Evolutionary conservation across 2,329 filamentous ascomycete species (phyloP).

Genomic region (Monosporascus sp.): DNA sequence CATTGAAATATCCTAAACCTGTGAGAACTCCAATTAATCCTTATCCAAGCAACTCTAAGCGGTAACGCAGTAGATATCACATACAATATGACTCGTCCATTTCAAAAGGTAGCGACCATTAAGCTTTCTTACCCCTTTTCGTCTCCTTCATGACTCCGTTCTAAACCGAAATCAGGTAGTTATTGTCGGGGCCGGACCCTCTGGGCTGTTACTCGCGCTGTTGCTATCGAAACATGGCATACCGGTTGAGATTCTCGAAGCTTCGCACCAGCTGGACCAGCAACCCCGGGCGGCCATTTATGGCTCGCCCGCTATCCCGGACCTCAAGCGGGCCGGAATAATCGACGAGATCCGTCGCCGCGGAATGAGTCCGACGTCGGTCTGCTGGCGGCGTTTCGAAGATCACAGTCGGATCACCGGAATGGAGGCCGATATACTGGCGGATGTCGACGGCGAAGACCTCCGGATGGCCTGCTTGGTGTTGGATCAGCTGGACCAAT

Average conservation of each 20-base stretch:
- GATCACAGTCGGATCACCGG: conserved; percentile 32
- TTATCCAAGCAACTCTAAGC: no score
- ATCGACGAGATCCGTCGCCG: conserved; percentile 34
- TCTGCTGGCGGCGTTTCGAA: conserved; percentile 34
- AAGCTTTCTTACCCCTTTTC: no score
- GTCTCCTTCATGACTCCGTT: no score
- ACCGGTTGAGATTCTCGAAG: conserved; percentile 50
- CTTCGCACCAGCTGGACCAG: conserved; percentile 47
- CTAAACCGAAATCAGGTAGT: conserved; percentile 28
- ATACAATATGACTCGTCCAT: no score
- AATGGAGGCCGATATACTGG: conserved; percentile 29
- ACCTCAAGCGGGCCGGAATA: conserved; percentile 54
- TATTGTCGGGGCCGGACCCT: conserved; percentile 45
- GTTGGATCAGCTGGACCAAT: conserved; percentile 36
- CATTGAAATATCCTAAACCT: no score
- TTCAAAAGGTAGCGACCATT: no score
- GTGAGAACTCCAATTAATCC: no score
- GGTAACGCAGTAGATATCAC: no score
- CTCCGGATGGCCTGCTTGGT: conserved; percentile 35
- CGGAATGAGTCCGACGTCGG: conserved; percentile 33
- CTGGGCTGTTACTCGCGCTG: conserved; percentile 44
- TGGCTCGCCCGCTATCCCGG: conserved; percentile 51
- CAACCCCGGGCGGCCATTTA: conserved; percentile 61
- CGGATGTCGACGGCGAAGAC: conserved; percentile 34
- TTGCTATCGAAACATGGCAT: conserved; percentile 49